A percentile compares a stretch with the other conserved stretches of the same genome.
Conservation (phyloP, 2,329 filamentous ascomycete species). For the Cladosporium sphaerospermum region DNA sequence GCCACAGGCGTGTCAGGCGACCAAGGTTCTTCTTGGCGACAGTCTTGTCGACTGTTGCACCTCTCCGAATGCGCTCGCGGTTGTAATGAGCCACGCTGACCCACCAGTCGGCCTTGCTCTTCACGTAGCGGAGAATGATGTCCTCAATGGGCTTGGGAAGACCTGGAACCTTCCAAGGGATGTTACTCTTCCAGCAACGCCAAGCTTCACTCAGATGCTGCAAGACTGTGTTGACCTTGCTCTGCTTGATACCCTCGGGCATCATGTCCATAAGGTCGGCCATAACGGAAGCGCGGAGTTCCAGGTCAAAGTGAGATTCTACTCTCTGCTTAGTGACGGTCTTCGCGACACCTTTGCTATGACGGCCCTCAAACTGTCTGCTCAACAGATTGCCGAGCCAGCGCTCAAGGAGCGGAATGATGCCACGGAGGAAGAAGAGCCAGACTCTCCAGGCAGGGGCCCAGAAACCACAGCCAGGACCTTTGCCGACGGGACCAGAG, state of each 20-base stretch:
- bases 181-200: conserved; percentile 99
- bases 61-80: conserved; percentile 89
- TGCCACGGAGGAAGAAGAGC: conserved; percentile 98
- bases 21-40: conserved; percentile 99
- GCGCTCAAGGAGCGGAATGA: conserved; percentile 90
- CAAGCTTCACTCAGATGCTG: conserved; percentile 97
- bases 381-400: conserved; percentile 97
- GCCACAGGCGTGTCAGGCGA: conserved; percentile 86
- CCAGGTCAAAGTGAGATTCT: conserved; percentile 95
- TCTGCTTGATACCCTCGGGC: conserved; percentile 99
- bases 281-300: conserved; percentile 97
- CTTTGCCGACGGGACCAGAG: conserved; percentile 91
- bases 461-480: conserved; percentile 98
- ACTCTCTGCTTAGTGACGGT: conserved; percentile 99
- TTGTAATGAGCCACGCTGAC: conserved; percentile 99
- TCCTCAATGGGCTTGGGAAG: conserved; percentile 96
- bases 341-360: conserved; percentile 98
- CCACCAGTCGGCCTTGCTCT: conserved; percentile 99
- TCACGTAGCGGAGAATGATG: conserved; percentile 96
- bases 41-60: conserved; percentile 97
- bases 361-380: conserved; percentile 94
- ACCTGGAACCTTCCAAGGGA: conserved; percentile 98
- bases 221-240: conserved; percentile 95
- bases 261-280: conserved; percentile 99
- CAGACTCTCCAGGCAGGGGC: conserved; percentile 97